A percentile compares a stretch with the other conserved stretches of the same genome.
phyloP scores from a whole-genome alignment of 1,139 yeast species.

The Saccharomyces uvarum region DNA sequence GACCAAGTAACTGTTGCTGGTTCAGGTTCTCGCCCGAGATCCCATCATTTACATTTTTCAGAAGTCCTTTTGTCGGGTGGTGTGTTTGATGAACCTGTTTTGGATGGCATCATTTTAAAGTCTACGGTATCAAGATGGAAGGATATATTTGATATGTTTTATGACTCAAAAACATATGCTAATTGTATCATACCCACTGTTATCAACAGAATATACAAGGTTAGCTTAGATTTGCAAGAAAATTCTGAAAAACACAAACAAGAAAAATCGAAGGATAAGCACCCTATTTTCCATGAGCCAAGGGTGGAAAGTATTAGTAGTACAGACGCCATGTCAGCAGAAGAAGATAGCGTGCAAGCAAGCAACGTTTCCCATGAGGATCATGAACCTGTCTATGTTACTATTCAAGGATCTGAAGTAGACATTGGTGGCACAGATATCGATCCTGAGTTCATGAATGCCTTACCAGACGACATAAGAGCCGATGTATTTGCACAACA shows the following conservation, averaged over 20 bases:
- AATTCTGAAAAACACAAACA: constrained; percentile 24
- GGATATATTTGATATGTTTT: constrained; percentile 48
- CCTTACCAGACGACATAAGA: constrained; percentile 86
- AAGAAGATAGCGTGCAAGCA: neutral
- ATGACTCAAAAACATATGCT: constrained; percentile 38
- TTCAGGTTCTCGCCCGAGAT: constrained; percentile 22
- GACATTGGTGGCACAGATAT: constrained; percentile 87
- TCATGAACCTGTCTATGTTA: constrained; percentile 57
- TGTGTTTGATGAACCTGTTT: constrained; percentile 25
- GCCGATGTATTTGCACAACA: constrained; percentile 90
- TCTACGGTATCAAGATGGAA: constrained; percentile 67
- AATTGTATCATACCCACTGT: constrained; percentile 45
- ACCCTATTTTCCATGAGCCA: constrained; percentile 12
- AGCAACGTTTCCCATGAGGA: constrained; percentile 1
- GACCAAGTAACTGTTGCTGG: constrained; percentile 24
- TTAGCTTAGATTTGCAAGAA: constrained; percentile 33
- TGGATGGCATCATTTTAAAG: constrained; percentile 37
- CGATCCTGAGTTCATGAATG: constrained; percentile 85
- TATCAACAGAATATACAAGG: constrained; percentile 45
- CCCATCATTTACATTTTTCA: constrained; percentile 24
- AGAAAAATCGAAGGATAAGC: constrained; percentile 24
- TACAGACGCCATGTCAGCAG: neutral
- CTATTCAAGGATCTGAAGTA: constrained; percentile 70
- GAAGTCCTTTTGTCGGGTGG: constrained; percentile 29
- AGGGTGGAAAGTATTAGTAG: constrained; percentile 17